phyloP scores from a whole-genome alignment of 306 rosid species.

The Lathyrus aphaca region DNA sequence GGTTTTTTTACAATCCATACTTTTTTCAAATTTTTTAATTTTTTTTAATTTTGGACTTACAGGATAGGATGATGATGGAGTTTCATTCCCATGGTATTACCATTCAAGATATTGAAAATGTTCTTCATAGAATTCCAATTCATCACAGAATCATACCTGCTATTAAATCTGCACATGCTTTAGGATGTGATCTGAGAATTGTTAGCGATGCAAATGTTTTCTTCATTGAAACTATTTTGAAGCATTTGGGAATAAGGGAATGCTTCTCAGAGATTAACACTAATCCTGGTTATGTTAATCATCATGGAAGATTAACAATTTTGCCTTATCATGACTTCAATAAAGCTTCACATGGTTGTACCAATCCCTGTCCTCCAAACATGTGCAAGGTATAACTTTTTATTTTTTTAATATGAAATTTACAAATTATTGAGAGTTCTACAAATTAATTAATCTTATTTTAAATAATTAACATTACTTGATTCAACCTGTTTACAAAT shows the following conservation, averaged over 20 bases:
- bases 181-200: slow-evolving; percentile 83
- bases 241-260: slow-evolving; percentile 64
- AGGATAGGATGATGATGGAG: slow-evolving; percentile 85
- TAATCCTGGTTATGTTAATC: slow-evolving; percentile 65
- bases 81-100: slow-evolving; percentile 61
- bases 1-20: neutral
- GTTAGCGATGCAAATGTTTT: slow-evolving; percentile 79
- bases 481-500: slow-evolving; percentile 17
- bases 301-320: slow-evolving; percentile 64
- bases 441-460: neutral
- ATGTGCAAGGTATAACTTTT: slow-evolving; percentile 82
- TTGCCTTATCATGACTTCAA: slow-evolving; percentile 62
- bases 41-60: neutral
- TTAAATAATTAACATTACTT: slow-evolving; percentile 14
- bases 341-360: slow-evolving; percentile 61
- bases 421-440: neutral
- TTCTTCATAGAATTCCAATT: slow-evolving; percentile 58
- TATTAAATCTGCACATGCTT: slow-evolving; percentile 60
- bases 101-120: slow-evolving; percentile 52
- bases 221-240: slow-evolving; percentile 70
- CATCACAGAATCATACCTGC: slow-evolving; percentile 64
- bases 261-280: slow-evolving; percentile 76
- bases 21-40: too few relatives aligned
- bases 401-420: neutral
- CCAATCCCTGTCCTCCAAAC: slow-evolving; percentile 67